Percentiles rank a stretch among this genome's conserved stretches.
Conservation (phyloP, 1,284 basidiomycete genomes). For the Cryptococcus floricola region DNA sequence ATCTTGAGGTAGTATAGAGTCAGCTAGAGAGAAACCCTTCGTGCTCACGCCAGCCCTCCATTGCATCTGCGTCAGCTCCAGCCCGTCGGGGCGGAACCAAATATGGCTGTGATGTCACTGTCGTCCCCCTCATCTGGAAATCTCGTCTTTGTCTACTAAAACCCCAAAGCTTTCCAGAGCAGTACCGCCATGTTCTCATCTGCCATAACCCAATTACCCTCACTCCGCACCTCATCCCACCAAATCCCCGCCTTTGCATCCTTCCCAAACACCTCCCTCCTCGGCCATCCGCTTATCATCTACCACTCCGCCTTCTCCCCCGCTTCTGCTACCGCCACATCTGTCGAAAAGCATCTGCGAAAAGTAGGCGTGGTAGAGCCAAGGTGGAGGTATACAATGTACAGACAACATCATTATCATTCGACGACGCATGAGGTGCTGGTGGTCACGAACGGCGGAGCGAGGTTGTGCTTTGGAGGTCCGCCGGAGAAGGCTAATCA, state of each 20-base stretch:
- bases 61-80: neutral
- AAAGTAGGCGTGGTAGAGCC: constrained; percentile 47
- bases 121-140: neutral
- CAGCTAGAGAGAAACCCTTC: neutral
- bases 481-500: constrained; percentile 36
- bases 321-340: constrained; percentile 3
- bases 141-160: neutral
- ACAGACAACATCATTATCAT: constrained; percentile 52
- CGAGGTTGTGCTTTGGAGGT: constrained; percentile 50
- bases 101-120: neutral
- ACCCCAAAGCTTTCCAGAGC: neutral
- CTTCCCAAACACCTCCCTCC: constrained; percentile 33
- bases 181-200: constrained; percentile 3
- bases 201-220: constrained; percentile 16
- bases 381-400: constrained; percentile 52
- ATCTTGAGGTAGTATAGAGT: neutral
- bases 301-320: constrained; percentile 26
- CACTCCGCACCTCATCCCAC: constrained; percentile 18
- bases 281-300: constrained; percentile 25
- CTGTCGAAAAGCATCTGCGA: constrained; percentile 37
- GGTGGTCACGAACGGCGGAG: constrained; percentile 43
- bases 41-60: neutral
- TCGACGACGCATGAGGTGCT: constrained; percentile 52
- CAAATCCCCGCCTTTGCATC: constrained; percentile 20
- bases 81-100: neutral